Percentiles rank a stretch among this genome's conserved stretches.
phyloP scores from a whole-genome alignment of 495 filamentous ascomycete species.

The Xylaria intraflava region DNA sequence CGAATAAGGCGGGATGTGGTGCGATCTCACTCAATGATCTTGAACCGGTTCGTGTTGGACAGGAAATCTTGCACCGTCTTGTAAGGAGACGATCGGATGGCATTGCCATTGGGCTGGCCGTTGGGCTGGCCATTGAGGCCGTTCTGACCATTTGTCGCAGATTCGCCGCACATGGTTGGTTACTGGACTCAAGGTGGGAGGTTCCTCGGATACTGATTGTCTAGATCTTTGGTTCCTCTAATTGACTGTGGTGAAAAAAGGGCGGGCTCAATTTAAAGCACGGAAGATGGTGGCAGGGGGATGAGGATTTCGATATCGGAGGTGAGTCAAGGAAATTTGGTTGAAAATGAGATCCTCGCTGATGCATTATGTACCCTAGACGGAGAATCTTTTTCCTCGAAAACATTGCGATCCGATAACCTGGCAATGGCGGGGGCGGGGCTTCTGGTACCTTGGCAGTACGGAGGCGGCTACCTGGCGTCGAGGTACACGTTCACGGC shows the following conservation, averaged over 20 bases:
- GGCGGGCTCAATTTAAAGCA: too few relatives aligned
- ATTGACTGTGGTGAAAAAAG: too few relatives aligned
- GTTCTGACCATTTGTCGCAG: not conserved
- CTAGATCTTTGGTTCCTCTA: too few relatives aligned
- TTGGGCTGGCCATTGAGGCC: not conserved
- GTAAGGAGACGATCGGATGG: not conserved
- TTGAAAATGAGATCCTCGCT: not conserved
- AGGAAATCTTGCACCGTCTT: not conserved
- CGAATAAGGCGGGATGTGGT: not conserved
- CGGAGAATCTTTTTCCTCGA: too few relatives aligned
- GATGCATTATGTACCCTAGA: too few relatives aligned
- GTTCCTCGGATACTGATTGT: too few relatives aligned
- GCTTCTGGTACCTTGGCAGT: not conserved
- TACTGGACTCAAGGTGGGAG: too few relatives aligned
- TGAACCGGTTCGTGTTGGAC: conserved; percentile 1
- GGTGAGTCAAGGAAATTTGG: not conserved
- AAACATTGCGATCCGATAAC: too few relatives aligned
- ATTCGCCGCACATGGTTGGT: not conserved
- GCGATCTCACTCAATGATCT: conserved; percentile 1
- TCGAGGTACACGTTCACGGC: not conserved
- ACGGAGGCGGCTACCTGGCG: too few relatives aligned
- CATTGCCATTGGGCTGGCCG: not conserved
- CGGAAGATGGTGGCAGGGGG: not conserved
- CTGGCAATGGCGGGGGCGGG: not conserved
- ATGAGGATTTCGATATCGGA: not conserved